Conservation (phyloP, 805 yeast genomes). For the Candida incommunis region DNA sequence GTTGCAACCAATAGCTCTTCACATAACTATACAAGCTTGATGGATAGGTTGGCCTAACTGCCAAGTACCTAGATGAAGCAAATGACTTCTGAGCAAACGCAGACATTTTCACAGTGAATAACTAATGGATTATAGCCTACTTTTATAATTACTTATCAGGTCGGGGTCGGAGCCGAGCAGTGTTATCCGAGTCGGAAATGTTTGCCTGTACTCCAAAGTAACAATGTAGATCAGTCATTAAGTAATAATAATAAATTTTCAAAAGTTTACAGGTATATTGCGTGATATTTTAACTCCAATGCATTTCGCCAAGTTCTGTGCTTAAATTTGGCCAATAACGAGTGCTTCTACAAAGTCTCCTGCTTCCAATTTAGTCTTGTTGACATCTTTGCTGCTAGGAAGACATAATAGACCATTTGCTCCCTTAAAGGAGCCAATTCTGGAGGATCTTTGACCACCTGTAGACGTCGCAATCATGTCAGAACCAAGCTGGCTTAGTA, state of each 20-base stretch:
- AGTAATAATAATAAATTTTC: no score
- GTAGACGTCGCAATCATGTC: conserved; percentile 29
- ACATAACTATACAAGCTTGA: conserved; percentile 30
- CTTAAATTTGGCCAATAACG: not conserved
- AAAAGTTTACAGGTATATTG: no score
- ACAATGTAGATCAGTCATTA: no score
- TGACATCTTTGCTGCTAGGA: conserved; percentile 17
- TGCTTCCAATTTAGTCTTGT: not conserved
- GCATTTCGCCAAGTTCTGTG: no score
- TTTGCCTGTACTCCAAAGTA: no score
- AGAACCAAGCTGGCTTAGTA: conserved; percentile 16
- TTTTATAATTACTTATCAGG: no score
- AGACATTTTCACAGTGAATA: conserved; percentile 50
- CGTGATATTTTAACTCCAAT: no score
- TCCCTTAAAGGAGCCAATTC: conserved; percentile 32
- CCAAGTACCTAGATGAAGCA: conserved; percentile 37
- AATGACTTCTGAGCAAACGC: conserved; percentile 43
- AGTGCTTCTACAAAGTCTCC: not conserved
- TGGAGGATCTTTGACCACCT: conserved; percentile 38
- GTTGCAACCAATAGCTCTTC: conserved; percentile 17
- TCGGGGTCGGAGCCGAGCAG: no score
- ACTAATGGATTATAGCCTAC: no score
- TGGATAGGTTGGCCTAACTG: conserved; percentile 59
- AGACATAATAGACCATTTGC: conserved; percentile 33
- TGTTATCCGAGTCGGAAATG: no score